phyloP scores from a whole-genome alignment of 352 stramenopile species.

The Detonula confervacea region DNA sequence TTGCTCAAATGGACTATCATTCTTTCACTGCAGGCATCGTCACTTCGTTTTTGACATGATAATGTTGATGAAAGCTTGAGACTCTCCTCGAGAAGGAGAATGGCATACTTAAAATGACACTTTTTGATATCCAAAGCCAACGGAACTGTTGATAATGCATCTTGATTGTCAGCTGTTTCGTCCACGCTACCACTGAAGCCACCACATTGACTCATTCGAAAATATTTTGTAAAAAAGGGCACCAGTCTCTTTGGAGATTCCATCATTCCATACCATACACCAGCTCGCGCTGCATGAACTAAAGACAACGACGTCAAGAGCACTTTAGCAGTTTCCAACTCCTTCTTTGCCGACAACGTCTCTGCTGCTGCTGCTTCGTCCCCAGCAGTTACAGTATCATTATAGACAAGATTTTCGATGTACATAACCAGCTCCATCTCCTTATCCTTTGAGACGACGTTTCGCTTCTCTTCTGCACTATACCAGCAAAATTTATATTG shows the following conservation, averaged over 20 bases:
- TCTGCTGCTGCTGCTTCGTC: not conserved
- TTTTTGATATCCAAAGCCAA: constrained; percentile 81
- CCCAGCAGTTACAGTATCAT: constrained; percentile 11
- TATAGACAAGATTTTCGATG: constrained; percentile 48
- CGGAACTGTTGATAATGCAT: constrained; percentile 13
- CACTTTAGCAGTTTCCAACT: constrained; percentile 46
- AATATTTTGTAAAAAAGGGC: constrained; percentile 57
- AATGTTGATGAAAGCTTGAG: constrained; percentile 28
- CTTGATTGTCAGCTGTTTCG: too few species aligned
- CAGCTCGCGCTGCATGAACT: constrained; percentile 59
- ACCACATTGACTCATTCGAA: constrained; percentile 80
- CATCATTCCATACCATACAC: constrained; percentile 74
- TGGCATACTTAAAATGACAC: constrained; percentile 71
- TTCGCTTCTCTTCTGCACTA: constrained; percentile 52
- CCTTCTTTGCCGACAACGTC: not conserved
- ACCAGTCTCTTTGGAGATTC: constrained; percentile 44
- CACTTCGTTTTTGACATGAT: not conserved
- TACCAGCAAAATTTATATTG: constrained; percentile 69
- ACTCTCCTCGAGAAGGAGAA: constrained; percentile 55
- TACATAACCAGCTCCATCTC: constrained; percentile 58
- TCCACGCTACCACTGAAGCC: too few species aligned
- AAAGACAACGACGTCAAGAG: constrained; percentile 65
- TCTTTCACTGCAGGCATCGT: constrained; percentile 19
- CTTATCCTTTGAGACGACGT: constrained; percentile 31
- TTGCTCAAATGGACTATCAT: constrained; percentile 42